Conservation (phyloP, 78 protist species). For the Protostelium mycophagum region DNA sequence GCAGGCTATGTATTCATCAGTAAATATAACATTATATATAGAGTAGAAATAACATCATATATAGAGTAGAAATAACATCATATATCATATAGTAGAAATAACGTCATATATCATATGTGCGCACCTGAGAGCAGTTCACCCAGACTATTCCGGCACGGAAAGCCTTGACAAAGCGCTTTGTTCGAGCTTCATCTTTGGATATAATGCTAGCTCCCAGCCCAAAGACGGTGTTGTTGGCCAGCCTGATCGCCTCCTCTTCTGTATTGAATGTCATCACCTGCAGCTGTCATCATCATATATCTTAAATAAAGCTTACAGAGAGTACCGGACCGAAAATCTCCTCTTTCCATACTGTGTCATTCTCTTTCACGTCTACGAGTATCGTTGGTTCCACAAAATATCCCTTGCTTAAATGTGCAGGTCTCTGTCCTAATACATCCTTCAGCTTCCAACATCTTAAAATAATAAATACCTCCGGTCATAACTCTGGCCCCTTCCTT, state of each 20-base stretch:
- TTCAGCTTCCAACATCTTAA: too few species aligned
- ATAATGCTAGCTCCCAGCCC: constrained; percentile 77
- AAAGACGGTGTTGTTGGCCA: constrained; percentile 50
- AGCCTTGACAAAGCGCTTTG: background rate
- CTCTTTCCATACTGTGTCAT: constrained; percentile 52
- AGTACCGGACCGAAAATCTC: constrained; percentile 85
- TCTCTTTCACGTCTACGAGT: constrained; percentile 42
- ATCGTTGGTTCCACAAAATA: constrained; percentile 75
- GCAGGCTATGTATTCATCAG: background rate
- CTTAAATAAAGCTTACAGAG: constrained; percentile 24
- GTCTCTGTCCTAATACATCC: background rate
- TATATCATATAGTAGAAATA: too few species aligned
- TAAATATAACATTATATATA: background rate
- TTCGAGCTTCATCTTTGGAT: background rate
- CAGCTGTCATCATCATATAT: background rate
- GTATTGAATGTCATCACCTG: background rate
- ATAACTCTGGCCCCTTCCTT: constrained; percentile 36
- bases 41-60: too few species aligned
- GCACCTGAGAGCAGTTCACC: background rate
- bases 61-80: too few species aligned
- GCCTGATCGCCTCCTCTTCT: constrained; percentile 46
- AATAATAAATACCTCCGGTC: constrained; percentile 29
- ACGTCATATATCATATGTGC: too few species aligned
- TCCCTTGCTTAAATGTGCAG: constrained; percentile 21
- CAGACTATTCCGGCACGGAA: background rate